Base-by-base conservation (phyloP, 305 asterid species). In the Lippia alba region DNA sequence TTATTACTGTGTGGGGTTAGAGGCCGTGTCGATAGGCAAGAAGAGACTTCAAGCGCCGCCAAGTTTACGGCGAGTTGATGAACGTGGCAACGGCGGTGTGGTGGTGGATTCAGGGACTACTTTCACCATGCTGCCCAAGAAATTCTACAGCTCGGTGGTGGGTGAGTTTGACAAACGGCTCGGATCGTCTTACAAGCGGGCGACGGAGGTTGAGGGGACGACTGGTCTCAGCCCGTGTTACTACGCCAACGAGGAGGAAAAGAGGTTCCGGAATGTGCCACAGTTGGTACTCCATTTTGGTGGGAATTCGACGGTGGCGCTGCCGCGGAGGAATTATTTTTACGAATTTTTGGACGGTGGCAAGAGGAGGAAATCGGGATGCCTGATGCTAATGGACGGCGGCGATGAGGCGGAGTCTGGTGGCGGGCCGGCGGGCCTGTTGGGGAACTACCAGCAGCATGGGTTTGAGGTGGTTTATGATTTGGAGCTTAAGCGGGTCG, bases 31-130 rank as follows among this genome's bases (percentile, higher is more conserved):
- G 0, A 62, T 94, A 6, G 97, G 97, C 0, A 77, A 63, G 32
- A 73, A 19, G 30, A 77, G 61, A 15, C 77, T 94, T 12, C 66
- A 61, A 5, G 82, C 97, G 60, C 97, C 98, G 67, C 71, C 12
- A 48, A 81, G 80, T 41, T 66, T 94, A 24, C 71, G 62, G 66
- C 63, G 86, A 2, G 90, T 94, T 7, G 96, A 94, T 40, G 64
- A 82, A 14, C 59, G 72, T 32, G 97, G 98, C 0, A 83, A 84
- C 32, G 98, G 98, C 0, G 98, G 97, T 30, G 85, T 94, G 98
- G 98, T 94, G 80, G 98, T 94, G 73, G 98, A 94, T 54, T 94
- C 98, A 0, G 98, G 98, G 51, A 94, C 98, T 0, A 94, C 98
- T 2, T 94, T 82, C 80, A 91, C 97, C 1, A 87, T 91, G 96